phyloP scores from a whole-genome alignment of 2,329 filamentous ascomycete species.

The Fusarium neocosmosporiellum region DNA sequence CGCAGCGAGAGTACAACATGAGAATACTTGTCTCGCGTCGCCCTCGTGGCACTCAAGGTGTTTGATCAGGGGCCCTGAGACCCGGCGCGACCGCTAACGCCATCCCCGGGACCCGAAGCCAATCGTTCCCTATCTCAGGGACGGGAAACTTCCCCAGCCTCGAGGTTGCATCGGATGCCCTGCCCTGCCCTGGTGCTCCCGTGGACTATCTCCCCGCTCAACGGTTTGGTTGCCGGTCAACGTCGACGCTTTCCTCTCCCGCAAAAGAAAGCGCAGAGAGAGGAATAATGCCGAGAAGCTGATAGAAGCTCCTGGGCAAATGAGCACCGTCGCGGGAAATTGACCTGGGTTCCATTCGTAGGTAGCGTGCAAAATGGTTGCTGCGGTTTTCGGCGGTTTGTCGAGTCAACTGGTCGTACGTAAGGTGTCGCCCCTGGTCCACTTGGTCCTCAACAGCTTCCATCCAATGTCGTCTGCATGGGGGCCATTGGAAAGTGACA shows the following conservation, averaged over 20 bases:
- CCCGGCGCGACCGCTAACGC: neutral
- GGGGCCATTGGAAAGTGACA: slow-evolving; percentile 12
- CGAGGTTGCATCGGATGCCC: neutral
- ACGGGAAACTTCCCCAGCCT: slow-evolving; percentile 19
- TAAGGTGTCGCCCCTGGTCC: slow-evolving; percentile 37
- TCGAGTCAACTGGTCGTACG: slow-evolving; percentile 36
- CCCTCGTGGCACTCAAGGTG: slow-evolving; percentile 2
- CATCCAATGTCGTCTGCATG: neutral
- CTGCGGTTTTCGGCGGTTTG: slow-evolving; percentile 40
- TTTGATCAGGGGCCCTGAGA: neutral
- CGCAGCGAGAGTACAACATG: neutral
- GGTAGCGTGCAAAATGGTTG: slow-evolving; percentile 23
- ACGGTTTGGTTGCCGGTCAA: slow-evolving; percentile 20
- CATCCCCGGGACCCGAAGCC: slow-evolving; percentile 35
- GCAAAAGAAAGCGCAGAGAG: slow-evolving; percentile 13
- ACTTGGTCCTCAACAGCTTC: slow-evolving; percentile 44
- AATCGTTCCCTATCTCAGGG: slow-evolving; percentile 29
- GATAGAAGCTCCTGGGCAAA: slow-evolving; percentile 13
- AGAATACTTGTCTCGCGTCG: slow-evolving; percentile 1
- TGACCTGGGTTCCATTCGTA: slow-evolving; percentile 5
- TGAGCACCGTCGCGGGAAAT: slow-evolving; percentile 19
- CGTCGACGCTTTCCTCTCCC: slow-evolving; percentile 4
- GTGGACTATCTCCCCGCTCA: slow-evolving; percentile 12
- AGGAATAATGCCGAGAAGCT: slow-evolving; percentile 15
- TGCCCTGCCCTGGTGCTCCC: slow-evolving; percentile 15